Evolutionary conservation across 306 rosid species (phyloP).

Genomic region (Adenanthera pavonina): DNA sequence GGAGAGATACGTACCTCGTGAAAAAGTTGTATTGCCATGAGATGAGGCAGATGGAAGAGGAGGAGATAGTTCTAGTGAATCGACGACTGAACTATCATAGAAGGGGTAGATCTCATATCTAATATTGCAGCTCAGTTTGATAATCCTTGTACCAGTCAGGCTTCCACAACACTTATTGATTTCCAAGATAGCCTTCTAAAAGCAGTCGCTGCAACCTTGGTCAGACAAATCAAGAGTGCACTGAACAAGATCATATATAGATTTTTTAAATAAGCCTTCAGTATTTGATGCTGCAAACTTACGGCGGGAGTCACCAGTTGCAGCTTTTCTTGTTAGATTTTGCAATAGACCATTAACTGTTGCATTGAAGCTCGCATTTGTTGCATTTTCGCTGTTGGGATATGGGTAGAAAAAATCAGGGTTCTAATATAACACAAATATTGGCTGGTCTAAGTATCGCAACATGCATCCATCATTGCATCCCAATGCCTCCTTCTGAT

Average conservation of each 20-base stretch:
- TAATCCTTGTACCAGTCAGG: not conserved
- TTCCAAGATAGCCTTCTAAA: accelerated
- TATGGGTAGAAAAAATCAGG: not conserved
- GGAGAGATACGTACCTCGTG: not conserved
- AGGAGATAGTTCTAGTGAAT: not conserved
- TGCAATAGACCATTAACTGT: not conserved
- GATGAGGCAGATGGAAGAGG: not conserved
- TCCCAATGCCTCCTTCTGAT: not conserved
- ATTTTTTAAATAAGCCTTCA: not conserved
- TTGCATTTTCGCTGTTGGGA: not conserved
- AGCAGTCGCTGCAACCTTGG: slow-evolving; percentile 20
- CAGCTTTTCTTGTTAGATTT: not conserved
- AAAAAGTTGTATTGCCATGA: not conserved
- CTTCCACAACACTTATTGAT: not conserved
- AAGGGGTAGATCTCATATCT: not conserved
- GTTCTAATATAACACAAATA: not conserved
- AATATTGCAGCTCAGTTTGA: slow-evolving; percentile 38
- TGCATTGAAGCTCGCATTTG: not conserved
- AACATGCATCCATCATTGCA: not conserved
- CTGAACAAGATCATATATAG: slow-evolving; percentile 33
- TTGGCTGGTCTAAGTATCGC: not conserved
- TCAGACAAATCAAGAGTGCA: slow-evolving; percentile 37
- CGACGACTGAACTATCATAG: not conserved
- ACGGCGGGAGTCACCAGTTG: slow-evolving; percentile 3
- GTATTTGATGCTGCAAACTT: slow-evolving; percentile 7